Evolutionary conservation across 177 flowering plant genomes (phyloP), one percentile per base, ranked within the genome.

Genomic region (Telopea speciosissima): DNA sequence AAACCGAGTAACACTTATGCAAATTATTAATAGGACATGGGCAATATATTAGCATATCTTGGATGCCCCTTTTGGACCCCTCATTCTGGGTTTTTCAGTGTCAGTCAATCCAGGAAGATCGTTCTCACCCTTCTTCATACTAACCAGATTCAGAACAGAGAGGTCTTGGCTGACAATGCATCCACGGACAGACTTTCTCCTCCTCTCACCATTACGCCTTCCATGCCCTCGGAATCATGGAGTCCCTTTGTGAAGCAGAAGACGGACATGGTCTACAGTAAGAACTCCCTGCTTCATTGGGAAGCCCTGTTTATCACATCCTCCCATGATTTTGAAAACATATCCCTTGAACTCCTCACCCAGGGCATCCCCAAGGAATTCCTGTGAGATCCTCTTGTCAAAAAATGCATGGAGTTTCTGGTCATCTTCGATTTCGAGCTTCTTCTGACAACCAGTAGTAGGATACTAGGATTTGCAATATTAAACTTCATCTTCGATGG

Each of bases 151-250:
- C 74, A 87, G 44, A 60, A 87, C 89, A 8, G 88, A 87, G 40
- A 86, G 82, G 65, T 87, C 89, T 19, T 69, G 89, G 77, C 91
- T 86, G 14, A 86, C 88, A 71, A 86, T 88, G 79, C 91, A 87
- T 14, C 91, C 89, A 62, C 89, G 83, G n/a, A 87, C 89, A 54
- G 89, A 84, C 73, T 87, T 87, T 73, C 91, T 84, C 61, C 87
- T 79, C 25, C 90, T 78, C 81, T 87, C 90, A 45, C 90, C 90
- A 74, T 79, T 80, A 28, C 89, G 80, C 76, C 90, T 83, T 16
- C 90, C 89, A 75, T 82, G 65, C 21, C 90, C 90, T 68, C 88
- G 87, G 81, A 87, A 85, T 75, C 90, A 87, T 40, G 86, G 82
- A 0, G 85, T 86, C 1, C 83, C 83, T 72, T 80, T 75, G 24